Conservation (phyloP, 148 eudicot genomes). For the Beta vulgaris region DNA sequence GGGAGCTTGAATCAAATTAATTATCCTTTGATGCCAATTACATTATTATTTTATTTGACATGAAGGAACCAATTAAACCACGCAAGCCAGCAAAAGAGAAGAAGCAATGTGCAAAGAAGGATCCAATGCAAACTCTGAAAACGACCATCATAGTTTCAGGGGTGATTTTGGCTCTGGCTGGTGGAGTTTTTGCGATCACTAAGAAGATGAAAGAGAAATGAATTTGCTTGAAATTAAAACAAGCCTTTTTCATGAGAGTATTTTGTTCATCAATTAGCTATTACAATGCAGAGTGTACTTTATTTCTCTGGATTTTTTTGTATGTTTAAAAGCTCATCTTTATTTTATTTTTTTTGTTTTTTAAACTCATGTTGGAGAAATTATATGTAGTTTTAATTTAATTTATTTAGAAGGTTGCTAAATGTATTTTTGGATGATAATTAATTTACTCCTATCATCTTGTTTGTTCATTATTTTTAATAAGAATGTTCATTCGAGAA, state of each 20-base stretch:
- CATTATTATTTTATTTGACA: not conserved
- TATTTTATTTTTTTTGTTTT: too few species aligned
- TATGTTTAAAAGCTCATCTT: not conserved
- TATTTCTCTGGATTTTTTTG: not conserved
- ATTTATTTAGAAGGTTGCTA: too few species aligned
- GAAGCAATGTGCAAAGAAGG: slow-evolving; percentile 36
- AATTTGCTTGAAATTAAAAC: too few species aligned
- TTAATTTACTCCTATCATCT: too few species aligned
- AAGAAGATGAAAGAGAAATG: slow-evolving; percentile 37
- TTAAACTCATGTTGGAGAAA: too few species aligned
- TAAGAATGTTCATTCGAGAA: too few species aligned
- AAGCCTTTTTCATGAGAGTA: too few species aligned
- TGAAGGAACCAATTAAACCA: slow-evolving; percentile 9
- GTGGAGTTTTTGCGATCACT: slow-evolving; percentile 40
- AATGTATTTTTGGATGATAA: too few species aligned
- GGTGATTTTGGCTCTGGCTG: slow-evolving; percentile 55
- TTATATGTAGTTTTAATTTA: not conserved
- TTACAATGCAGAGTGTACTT: not conserved
- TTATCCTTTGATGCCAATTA: not conserved
- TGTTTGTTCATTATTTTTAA: too few species aligned
- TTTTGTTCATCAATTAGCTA: too few species aligned
- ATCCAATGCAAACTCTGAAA: slow-evolving; percentile 46
- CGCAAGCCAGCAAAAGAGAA: slow-evolving; percentile 23
- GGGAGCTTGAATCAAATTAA: not conserved
- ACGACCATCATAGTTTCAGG: slow-evolving; percentile 60